Base-by-base conservation (phyloP, 345 rosid genomes). In the Acer yangbiense region DNA sequence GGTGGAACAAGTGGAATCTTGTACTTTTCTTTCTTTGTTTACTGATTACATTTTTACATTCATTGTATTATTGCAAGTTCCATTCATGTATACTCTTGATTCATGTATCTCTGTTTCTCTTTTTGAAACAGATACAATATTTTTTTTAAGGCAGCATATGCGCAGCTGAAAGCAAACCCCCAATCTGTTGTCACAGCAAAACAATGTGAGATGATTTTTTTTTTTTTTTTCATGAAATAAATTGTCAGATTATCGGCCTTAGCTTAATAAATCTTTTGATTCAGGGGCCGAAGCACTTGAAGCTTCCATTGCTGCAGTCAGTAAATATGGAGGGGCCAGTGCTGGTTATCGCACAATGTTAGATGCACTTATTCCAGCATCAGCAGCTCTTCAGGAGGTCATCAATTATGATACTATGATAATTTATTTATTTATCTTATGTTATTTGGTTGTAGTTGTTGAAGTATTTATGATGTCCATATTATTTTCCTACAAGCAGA, bases 1-100 rank as follows among this genome's bases (percentile, higher is more conserved):
- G 99, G 99, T 76, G 99, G 99, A 29, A 95, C 99, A 73, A 93
- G 99, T 68, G 99, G 99, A 77, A 91, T 96, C 66, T 55, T 96
- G 99, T 93, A 93, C 46, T 17, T 69, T 76, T 57, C 57, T 71
- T 68, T 57, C 71, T 78, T 55, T 78, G 7, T 71, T 21, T 71
- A 35, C 55, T 52, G 21, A 5, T 79, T 52, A 71, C 76, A 48
- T 43, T 65, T 79, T 55, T 35, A 65, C 65, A 39, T 82, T 83
- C 21, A 32, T 62, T 23, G 60, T 54, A 25, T 54, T 50, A 69
- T 23, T 70, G 41, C 23, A 60, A 32, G 1, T 63, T 50, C 63
- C 55, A 43, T 17, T 64, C 29, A 27, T 23, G 21, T 48, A 9
- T 69, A 27, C 25, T 65, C 63, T 11, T 52, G 17, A 60, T 60